Evolutionary conservation across 371 early-diverging fungal genomes (phyloP).

Genomic region (Actinomortierella ambigua): DNA sequence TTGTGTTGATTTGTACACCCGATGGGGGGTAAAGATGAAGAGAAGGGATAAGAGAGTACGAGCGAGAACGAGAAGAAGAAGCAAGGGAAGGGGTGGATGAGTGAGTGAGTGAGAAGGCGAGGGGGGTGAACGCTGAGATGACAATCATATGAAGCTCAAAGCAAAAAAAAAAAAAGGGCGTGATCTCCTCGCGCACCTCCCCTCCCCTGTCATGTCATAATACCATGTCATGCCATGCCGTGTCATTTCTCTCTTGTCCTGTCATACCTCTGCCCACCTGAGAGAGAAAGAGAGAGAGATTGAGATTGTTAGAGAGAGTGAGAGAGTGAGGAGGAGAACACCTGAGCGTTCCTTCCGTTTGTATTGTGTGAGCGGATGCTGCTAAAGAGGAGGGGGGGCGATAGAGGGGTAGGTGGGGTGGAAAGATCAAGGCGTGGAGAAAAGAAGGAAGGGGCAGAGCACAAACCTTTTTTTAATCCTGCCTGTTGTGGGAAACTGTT

Average conservation of each 20-base stretch:
- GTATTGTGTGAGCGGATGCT: too few species aligned
- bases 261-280: background rate
- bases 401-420: background rate
- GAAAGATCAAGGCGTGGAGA: background rate
- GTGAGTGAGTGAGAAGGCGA: background rate
- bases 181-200: background rate
- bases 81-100: background rate
- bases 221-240: too few species aligned
- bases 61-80: too few species aligned
- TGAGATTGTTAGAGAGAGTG: conserved; percentile 6
- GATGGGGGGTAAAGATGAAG: too few species aligned
- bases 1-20: too few species aligned
- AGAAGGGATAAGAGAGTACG: too few species aligned
- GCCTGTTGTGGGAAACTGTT: too few species aligned
- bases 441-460: too few species aligned
- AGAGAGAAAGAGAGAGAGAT: background rate
- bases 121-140: background rate
- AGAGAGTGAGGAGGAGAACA: background rate
- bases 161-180: conserved; percentile 3
- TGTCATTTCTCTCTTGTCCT: conserved; percentile 1
- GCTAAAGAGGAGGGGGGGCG: too few species aligned
- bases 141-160: background rate
- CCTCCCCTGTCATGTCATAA: background rate
- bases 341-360: too few species aligned
- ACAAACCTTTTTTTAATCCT: too few species aligned